Evolutionary conservation across 163 green algal genomes (phyloP).

Genomic region (Chlorella variabilis): DNA sequence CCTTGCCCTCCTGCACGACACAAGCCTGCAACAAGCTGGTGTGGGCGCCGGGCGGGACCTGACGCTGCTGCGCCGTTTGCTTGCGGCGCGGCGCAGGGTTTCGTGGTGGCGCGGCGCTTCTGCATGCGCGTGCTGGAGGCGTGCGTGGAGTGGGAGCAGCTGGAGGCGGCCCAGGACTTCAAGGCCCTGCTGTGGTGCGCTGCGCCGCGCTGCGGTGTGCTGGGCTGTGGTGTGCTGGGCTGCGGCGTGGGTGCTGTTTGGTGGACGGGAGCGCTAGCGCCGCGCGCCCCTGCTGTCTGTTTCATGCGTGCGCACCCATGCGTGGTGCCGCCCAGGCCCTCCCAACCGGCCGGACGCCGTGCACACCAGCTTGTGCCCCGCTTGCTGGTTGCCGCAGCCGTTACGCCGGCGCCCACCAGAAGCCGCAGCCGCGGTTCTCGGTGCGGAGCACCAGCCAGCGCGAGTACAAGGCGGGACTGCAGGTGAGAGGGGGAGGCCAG

Average conservation of each 20-base stretch:
- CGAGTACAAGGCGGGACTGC: conserved; percentile 14
- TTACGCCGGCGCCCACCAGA: background rate
- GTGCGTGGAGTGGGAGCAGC: conserved; percentile 22
- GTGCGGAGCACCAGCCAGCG: background rate
- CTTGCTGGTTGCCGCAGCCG: background rate
- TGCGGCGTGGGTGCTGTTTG: no score
- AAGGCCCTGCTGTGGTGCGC: conserved; percentile 18
- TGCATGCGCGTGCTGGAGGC: conserved; percentile 5
- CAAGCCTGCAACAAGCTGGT: no score
- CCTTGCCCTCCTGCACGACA: background rate
- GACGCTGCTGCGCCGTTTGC: no score
- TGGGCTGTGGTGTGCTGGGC: background rate
- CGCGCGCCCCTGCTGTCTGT: no score
- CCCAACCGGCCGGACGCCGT: no score
- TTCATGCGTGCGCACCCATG: no score
- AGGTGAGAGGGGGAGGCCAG: background rate
- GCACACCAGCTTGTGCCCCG: no score
- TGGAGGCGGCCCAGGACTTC: background rate
- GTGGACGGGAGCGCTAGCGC: no score
- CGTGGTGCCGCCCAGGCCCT: no score
- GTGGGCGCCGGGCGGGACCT: no score
- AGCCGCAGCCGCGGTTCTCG: conserved; percentile 18
- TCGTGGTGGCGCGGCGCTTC: conserved; percentile 17
- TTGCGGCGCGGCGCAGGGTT: no score
- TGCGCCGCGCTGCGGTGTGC: background rate